Conservation (phyloP, 176 grass and related monocot genomes). For the Avena eriantha region DNA sequence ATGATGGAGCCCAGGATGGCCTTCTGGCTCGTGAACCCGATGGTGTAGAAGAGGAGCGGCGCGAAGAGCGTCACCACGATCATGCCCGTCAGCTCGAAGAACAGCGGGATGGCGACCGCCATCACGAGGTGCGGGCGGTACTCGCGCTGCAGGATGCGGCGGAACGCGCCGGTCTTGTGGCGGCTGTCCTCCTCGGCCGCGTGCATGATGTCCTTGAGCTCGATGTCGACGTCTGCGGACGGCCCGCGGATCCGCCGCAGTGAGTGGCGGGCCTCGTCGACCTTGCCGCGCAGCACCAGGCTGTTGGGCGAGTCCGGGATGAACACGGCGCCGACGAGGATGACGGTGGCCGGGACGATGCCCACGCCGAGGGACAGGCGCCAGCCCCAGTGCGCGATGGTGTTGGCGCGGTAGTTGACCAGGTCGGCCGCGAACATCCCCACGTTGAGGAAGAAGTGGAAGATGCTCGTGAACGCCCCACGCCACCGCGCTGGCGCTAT, state of each 20-base stretch:
- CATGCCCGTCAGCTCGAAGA: constrained; percentile 70
- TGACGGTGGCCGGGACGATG: constrained; percentile 38
- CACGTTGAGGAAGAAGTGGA: constrained; percentile 51
- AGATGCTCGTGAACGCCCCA: constrained; percentile 57
- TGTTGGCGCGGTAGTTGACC: constrained; percentile 58
- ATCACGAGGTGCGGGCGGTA: constrained; percentile 52
- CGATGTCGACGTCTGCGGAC: background rate
- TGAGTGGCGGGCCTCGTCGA: constrained; percentile 33
- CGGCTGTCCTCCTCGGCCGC: constrained; percentile 39
- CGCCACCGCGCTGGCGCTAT: constrained; percentile 55
- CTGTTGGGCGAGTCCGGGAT: constrained; percentile 60
- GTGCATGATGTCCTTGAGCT: constrained; percentile 54
- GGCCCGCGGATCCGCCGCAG: constrained; percentile 48
- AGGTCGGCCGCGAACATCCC: constrained; percentile 52
- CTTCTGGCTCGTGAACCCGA: constrained; percentile 67
- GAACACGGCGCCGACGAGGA: constrained; percentile 36
- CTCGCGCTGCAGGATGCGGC: constrained; percentile 40
- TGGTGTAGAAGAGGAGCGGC: constrained; percentile 57
- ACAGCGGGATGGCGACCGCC: constrained; percentile 48
- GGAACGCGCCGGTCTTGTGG: constrained; percentile 33
- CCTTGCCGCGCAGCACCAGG: constrained; percentile 45
- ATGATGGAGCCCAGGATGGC: constrained; percentile 51
- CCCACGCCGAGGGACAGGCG: constrained; percentile 52
- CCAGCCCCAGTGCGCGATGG: constrained; percentile 49
- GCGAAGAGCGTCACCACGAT: constrained; percentile 56